phyloP scores from a whole-genome alignment of 306 rosid species.

The Prunus dulcis region DNA sequence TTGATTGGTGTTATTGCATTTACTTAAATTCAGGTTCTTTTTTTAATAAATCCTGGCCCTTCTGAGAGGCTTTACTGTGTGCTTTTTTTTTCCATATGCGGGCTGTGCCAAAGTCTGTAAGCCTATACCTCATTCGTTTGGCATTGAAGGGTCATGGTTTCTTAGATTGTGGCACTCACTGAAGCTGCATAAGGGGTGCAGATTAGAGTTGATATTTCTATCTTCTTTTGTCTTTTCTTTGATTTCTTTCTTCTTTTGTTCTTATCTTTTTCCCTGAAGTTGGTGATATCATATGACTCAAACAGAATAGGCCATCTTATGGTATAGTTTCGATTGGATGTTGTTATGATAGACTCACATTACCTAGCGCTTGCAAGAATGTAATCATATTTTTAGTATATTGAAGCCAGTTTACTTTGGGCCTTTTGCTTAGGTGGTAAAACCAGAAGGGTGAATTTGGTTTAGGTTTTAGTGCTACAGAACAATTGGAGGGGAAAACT shows the following conservation, averaged over 20 bases:
- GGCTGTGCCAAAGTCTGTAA: too few relatives aligned
- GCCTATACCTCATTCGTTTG: too few relatives aligned
- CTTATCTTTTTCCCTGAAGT: not conserved
- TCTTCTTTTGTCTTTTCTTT: not conserved
- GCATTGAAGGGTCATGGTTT: too few relatives aligned
- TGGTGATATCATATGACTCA: not conserved
- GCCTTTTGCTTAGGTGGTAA: not conserved
- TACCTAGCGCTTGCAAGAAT: not conserved
- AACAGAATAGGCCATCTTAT: not conserved
- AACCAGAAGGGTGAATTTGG: not conserved
- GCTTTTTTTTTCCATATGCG: too few relatives aligned
- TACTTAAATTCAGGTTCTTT: too few relatives aligned
- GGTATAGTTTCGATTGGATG: not conserved
- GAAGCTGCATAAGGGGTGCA: too few relatives aligned
- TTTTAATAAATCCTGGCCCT: too few relatives aligned
- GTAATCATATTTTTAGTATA: not conserved
- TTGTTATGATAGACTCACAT: not conserved
- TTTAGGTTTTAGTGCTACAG: not conserved
- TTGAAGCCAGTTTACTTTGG: not conserved
- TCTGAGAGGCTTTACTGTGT: too few relatives aligned
- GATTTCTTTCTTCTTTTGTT: not conserved
- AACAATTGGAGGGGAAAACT: not conserved
- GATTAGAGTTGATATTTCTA: not conserved
- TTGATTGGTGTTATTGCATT: too few relatives aligned
- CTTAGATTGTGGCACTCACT: too few relatives aligned